Evolutionary conservation across 225 moss, liverwort and hornwort species (phyloP), one percentile per base, ranked within the genome.

Genomic region (Physcomitrium patens): DNA sequence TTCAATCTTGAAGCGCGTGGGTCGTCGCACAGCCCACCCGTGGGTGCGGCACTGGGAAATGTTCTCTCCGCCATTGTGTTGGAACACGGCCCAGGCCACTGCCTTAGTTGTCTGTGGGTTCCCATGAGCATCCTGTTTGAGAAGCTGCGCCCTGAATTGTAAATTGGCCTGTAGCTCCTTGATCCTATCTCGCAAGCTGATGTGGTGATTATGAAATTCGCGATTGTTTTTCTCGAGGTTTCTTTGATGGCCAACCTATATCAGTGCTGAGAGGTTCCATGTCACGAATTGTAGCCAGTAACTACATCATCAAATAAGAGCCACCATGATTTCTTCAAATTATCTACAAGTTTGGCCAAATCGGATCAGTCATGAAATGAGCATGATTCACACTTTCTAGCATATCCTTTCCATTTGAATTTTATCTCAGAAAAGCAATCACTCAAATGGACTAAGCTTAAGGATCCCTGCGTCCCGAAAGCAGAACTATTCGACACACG

Each of bases 61-160:
- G 26, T 76, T 79, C 3, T 71, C 79, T 41, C 77, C 84, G 3
- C 84, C 75, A 42, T 82, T 77, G 48, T 82, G 87, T 72, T 87
- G 77, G 50, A 87, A 82, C 68, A 87, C 84, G 0, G 87, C 87
- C 87, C 87, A 85, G 13, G 87, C 87, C 17, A 79, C 87, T 56
- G 87, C 87, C 77, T 87, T 87, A 10, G 77, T 69, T 12, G 84
- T 79, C 77, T 79, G 74, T 14, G 5, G 23, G 51, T 75, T 53
- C 19, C 59, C 79, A 20, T 37, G 31, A 7, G 31, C 15, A 57
- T 78, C 78, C 10, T 24, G 28, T 27, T 23, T 65, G 37, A 51
- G 13, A 46, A 70, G 68, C 72, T 65, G 80, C 18, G 48, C 79
- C 18, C 24, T 24, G 31, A 4, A 37, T 37, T 79, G 87, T 47